Evolutionary conservation across 192 early-diverging fungal species (phyloP), one percentile per base, ranked within the genome.

Genomic region (Coemansia sp.): DNA sequence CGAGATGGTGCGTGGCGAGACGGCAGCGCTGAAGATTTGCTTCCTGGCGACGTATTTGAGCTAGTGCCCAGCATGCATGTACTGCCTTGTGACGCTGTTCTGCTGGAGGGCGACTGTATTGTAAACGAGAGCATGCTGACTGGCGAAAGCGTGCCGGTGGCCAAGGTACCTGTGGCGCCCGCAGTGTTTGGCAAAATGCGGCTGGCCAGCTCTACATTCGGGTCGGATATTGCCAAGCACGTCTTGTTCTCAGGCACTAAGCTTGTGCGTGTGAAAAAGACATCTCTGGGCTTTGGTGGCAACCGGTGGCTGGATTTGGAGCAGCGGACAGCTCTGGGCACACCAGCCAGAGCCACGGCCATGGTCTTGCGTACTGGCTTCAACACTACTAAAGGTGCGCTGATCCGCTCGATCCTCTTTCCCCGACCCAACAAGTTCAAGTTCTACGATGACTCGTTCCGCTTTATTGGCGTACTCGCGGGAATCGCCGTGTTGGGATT

Each of bases 101-200:
- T 99, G 15, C 85, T 98, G 12, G 86, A 91, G 27, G 98, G 98
- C 39, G 94, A 95, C 72, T 98, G 96, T 69, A 98, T 99, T 65
- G 90, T 98, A 37, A 98, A 98, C 85, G 98, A 98, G 81, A 92
- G 88, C 72, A 97, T 99, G 95, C 86, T 99, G 14, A 99, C 98
- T 0, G 98, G 98, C 58, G 98, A 99, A 74, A 94, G 93, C 42
- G 85, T 98, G 3, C 96, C 96, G 0, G 94, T 99, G 17, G 94
- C 94, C 29, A 99, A 99, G 73, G 81, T 84, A 1, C 91, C 96
- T 0, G 89, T 96, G 14, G 84, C 87, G 34, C 89, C 91, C 0
- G 88, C 90, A 31, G 89, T 92, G 61, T 90, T 89, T 51, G 77
- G 74, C 61, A 84, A 84, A 50, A 76, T 84, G 77, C 73, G 77